Evolutionary conservation across 2,329 filamentous ascomycete genomes (phyloP), one percentile per base, ranked within the genome.

Genomic region (Trichophyton equinum): DNA sequence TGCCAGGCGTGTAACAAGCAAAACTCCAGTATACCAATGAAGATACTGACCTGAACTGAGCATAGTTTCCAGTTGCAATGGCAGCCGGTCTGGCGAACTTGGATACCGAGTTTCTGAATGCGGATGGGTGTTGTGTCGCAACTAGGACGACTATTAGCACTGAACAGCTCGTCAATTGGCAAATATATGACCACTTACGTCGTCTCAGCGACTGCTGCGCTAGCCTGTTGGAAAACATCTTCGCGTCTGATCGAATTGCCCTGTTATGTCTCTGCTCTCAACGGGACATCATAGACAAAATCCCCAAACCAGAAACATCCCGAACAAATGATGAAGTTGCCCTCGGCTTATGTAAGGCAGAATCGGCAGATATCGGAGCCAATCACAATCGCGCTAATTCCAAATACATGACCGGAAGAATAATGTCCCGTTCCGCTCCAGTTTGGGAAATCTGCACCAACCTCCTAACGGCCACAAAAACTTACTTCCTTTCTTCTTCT

Each of bases 201-300:
- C 77, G 76, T 71, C 76, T 73, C 68, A 77, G 69, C 63, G 76
- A 76, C 66, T 75, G 74, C 67, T 79, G 76, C 60, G 74, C 72
- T 69, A 77, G 68, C 70, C 77, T 76, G 66, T 78, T 76, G 60
- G 75, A 75, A 66, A 78, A 70, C 77, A 79, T 78, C 53, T 61
- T 75, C 70, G 64, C 61, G 36, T 44, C 6, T 11, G 33, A 22
- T n/a, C 27, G 46, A 42, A 40, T 36, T 47, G 47, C 25, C 27
- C 46, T 33, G 47, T 22, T 44, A 18, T 44, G 6, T 42, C 38
- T 60, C 22, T 51, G 25, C 46, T 44, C 46, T 22, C 20, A 25
- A 55, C n/a, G n/a, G 13, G 20, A 27, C 49, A 42, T 42, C 57
- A 53, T 30, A 40, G 47, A 46, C 25, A 59, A 22, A 58, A 47